Base-by-base conservation (phyloP, 2,329 filamentous ascomycete genomes). In the Arthrobotrys entomopaga region DNA sequence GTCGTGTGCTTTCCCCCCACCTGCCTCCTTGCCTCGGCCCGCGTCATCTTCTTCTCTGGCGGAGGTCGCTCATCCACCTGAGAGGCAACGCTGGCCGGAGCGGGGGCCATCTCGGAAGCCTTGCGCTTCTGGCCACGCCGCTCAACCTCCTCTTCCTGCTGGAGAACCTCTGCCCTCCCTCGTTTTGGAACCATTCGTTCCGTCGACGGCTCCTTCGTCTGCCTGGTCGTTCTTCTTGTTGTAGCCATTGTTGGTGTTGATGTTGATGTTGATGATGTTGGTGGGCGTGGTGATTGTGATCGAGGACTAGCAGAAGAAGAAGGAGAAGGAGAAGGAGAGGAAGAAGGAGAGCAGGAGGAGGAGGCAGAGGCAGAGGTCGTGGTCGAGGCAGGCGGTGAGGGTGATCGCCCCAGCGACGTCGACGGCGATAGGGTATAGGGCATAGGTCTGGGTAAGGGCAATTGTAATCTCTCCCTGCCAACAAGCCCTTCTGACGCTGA, bases 61-160 rank as follows among this genome's bases (percentile, higher is more conserved):
- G 61, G 69, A 48, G 69, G 48, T n/a, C 24, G 24, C 19, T 42
- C 54, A 34, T 56, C 67, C 34, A 56, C 60, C 61, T 49, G 67
- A 72, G 50, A 38, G 42, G 24, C 54, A 49, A 53, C 57, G 34
- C 42, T 54, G 22, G 49, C 34, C 42, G 63, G 56, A 22, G 57
- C 63, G 20, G 50, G 48, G 15, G 61, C 53, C 70, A 74, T 67
- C 22, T 74, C 70, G 24, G 63, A 65, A 46, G 70, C 70, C 42
- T 74, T 74, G 24, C 70, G 64, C 63, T 74, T 74, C 70, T 74
- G 70, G 11, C 70, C 70, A 22, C 70, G 50, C 46, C 49, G 19
- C 49, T 56, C 50, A 42, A 19, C 42, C 38, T 24, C 48, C 59
- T 34, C 20, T 20, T 22, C 57, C 52, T 7, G 52, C 38, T n/a